Evolutionary conservation across 345 rosid genomes (phyloP), one percentile per base, ranked within the genome.

Genomic region (Streptanthus diversifolius): DNA sequence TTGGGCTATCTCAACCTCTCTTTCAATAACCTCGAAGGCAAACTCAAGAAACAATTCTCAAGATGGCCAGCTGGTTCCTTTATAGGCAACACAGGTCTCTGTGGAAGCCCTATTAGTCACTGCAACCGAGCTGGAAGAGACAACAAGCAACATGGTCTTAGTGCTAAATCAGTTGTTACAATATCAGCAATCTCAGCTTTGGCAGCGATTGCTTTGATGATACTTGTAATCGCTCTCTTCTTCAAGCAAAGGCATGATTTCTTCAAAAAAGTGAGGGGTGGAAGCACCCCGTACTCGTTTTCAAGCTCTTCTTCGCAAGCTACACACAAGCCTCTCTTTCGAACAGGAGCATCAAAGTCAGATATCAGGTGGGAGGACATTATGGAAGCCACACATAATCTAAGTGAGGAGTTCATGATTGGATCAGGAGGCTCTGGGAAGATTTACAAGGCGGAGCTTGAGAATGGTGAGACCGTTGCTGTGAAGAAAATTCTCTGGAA

Each of bases 391-490:
- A 95, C 99, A 0, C 35, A 85, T 59, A 84, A 87, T 56, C 83
- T 95, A 4, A 87, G 87, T 13, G 90, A 95, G 0, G 92, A 90
- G 77, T 91, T 84, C 74, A 79, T 91, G 66, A 90, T 95, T 17
- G 99, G 99, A 30, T 88, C 92, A 1, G 99, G 97, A 66, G 98
- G 99, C 30, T 91, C 98, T 0, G 99, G 99, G 53, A 95, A 82
- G 70, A 61, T 95, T 51, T 91, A 87, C 84, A 84, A 79, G 80
- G 96, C 88, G 3, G 98, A 87, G 54, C 64, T 95, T 56, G 63
- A 65, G n/a, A 75, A 66, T 0, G 96, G 96, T 67, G 88, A 85
- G 71, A 87, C 82, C 0, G 85, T 95, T 32, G 99, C 99, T 24
- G 90, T 91, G 4, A 91, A 95, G 80, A 88, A 80, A 82, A 90